Base-by-base conservation (phyloP, 2,329 filamentous ascomycete genomes). In the Dactylonectria estremocensis region DNA sequence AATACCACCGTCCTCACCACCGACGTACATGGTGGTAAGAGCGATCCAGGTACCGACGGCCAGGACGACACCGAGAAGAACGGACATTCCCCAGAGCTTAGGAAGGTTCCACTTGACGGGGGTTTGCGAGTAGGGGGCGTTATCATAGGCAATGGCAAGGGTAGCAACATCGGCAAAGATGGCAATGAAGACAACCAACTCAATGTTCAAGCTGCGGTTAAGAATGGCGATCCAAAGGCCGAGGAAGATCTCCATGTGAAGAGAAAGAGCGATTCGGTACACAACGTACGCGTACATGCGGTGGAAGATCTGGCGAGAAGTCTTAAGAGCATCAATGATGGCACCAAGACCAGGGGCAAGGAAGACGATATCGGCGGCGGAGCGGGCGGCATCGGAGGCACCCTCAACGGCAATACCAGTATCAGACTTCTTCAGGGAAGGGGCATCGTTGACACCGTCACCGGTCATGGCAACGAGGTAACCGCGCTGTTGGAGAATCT, bases 231-330 rank as follows among this genome's bases (percentile, higher is more conserved):
- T 96, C 94, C 94, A 97, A 67, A 97, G 89, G 80, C 94, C 94
- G 57, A 97, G 89, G 88, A 95, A 97, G 80, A 97, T 93, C 84
- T 96, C 94, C 79, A 97, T 88, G 81, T 97, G 95, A 72, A 97
- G 90, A 16, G 94, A 97, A 77, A 97, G 85, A 55, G 95, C 94
- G 78, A 97, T 97, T 89, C 95, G 93, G 87, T 97, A 97, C 77
- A 97, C 93, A 73, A 97, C 93, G 86, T 97, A 97, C 67, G 94
- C 93, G 85, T 97, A 96, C 94, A 97, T 97, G 77, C 95, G 93
- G 85, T 97, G 94, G 88, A 97, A 97, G 82, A 97, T 97, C 82
- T 97, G 94, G 77, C 95, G 93, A 35, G 94, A 95, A 73, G 93
- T 97, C 87, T 97, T 97, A 75, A 97, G 89, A 68, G 94, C 94